phyloP scores from a whole-genome alignment of 768 basidiomycete genomes.

The Podaxis sp. region DNA sequence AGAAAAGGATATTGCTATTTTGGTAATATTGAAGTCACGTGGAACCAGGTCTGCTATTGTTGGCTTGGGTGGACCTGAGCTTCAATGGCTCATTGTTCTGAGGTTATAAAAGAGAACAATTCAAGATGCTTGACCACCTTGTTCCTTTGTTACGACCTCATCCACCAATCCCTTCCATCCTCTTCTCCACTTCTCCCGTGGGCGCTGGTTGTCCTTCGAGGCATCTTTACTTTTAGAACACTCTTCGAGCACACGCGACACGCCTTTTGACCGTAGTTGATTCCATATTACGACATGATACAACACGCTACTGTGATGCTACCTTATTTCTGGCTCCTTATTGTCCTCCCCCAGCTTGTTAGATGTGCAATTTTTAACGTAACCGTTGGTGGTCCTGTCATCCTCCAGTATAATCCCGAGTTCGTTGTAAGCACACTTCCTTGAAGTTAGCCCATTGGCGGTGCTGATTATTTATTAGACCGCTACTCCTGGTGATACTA shows the following conservation, averaged over 20 bases:
- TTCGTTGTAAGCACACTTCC: slow-evolving; percentile 29
- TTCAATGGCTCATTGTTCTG: not conserved
- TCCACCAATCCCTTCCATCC: not conserved
- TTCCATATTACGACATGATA: not conserved
- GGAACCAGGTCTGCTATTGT: not conserved
- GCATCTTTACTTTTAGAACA: slow-evolving; percentile 7
- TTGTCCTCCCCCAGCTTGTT: slow-evolving; percentile 24
- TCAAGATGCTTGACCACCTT: not conserved
- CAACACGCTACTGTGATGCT: slow-evolving; percentile 10
- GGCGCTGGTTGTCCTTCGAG: slow-evolving; percentile 10
- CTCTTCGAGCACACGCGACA: slow-evolving; percentile 5
- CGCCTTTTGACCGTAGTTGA: not conserved
- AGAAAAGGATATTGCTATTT: too few species aligned
- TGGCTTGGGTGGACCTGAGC: not conserved
- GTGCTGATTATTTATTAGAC: slow-evolving; percentile 25
- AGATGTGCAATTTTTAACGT: slow-evolving; percentile 37
- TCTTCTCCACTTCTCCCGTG: not conserved
- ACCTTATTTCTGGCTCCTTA: slow-evolving; percentile 13
- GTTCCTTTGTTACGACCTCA: not conserved
- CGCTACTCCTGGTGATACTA: slow-evolving; percentile 40
- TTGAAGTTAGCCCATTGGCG: not conserved
- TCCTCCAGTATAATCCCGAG: slow-evolving; percentile 36
- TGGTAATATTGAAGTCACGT: not conserved
- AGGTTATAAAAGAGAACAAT: slow-evolving; percentile 10
- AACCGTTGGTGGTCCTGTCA: slow-evolving; percentile 42